Evolutionary conservation across 129 eudicot species (phyloP).

Genomic region (Solidago caesia): DNA sequence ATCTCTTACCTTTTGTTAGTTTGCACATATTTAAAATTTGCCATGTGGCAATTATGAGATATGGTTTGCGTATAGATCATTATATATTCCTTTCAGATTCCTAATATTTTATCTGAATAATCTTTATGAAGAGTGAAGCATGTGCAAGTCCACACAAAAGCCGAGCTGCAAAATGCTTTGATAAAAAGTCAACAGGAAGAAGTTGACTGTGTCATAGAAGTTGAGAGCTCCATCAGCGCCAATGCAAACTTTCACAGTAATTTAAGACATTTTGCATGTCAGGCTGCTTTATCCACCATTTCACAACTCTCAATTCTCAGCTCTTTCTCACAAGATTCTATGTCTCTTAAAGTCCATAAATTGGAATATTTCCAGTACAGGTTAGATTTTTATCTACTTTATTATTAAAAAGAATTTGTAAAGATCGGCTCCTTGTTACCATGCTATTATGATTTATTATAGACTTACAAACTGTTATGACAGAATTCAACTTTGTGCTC

Average conservation of each 20-base stretch:
- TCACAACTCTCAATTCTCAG: conserved; percentile 44
- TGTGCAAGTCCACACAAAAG: conserved; percentile 62
- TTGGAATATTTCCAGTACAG: conserved; percentile 68
- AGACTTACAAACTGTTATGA: conserved; percentile 17
- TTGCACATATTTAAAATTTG: neutral
- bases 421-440: neutral
- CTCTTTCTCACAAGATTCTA: conserved; percentile 29
- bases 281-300: conserved; percentile 58
- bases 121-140: conserved; percentile 67
- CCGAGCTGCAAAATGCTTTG: conserved; percentile 64
- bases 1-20: neutral
- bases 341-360: conserved; percentile 40
- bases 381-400: conserved; percentile 36
- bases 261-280: conserved; percentile 57
- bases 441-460: conserved; percentile 1
- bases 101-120: conserved; percentile 8
- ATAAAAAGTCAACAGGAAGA: conserved; percentile 53
- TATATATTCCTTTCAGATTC: conserved; percentile 7
- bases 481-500: conserved; percentile 78
- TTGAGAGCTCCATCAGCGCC: conserved; percentile 75
- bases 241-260: conserved; percentile 77
- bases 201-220: conserved; percentile 79
- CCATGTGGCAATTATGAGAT: neutral
- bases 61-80: neutral
- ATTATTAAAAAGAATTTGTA: neutral